Base-by-base conservation (phyloP, 345 rosid genomes). In the Lumnitzera racemosa region DNA sequence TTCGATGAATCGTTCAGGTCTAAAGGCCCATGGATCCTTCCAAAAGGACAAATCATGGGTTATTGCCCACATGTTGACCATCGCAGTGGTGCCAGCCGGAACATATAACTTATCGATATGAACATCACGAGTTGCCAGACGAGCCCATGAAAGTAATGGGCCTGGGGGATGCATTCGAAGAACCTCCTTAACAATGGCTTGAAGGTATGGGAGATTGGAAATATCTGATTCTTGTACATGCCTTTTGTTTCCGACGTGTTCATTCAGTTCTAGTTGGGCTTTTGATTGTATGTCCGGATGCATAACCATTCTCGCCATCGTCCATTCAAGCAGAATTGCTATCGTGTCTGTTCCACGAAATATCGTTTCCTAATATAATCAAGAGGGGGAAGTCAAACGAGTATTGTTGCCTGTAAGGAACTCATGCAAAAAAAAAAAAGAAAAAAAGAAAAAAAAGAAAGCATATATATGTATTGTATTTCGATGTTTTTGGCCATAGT, bases 61-160 rank as follows among this genome's bases (percentile, higher is more conserved):
- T 46, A 84, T 87, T 69, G 95, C 90, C 95, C 90, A 84, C 95
- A 87, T 87, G 68, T 87, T 87, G 66, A 87, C 90, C 95, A 87
- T 87, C 0, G 85, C 86, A 0, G 82, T 84, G 0, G 90, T 84
- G 67, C 88, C 95, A 53, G 86, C 83, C 1, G 86, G 86, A 65
- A 83, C 59, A 8, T 75, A 62, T 58, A 61, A 15, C 49, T 82
- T 84, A 55, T 72, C 95, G 11, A 87, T 78, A 61, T 80, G 81
- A 60, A 69, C 78, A 27, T 84, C 95, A 1, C 69, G 80, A 63
- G 61, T 49, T 36, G 95, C 80, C 0, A 84, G 82, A 29, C 95
- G 86, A 53, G 90, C 90, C 95, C 95, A 87, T 0, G 90, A 87
- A 52, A 87, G 95, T 5, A 87, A 71, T 6, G 88, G 95, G 11